These are phyloP conservation scores for Rossbeevera mucosa DNA, from an alignment of 768 basidiomycete species.

Conservation along the genomic window DNA sequence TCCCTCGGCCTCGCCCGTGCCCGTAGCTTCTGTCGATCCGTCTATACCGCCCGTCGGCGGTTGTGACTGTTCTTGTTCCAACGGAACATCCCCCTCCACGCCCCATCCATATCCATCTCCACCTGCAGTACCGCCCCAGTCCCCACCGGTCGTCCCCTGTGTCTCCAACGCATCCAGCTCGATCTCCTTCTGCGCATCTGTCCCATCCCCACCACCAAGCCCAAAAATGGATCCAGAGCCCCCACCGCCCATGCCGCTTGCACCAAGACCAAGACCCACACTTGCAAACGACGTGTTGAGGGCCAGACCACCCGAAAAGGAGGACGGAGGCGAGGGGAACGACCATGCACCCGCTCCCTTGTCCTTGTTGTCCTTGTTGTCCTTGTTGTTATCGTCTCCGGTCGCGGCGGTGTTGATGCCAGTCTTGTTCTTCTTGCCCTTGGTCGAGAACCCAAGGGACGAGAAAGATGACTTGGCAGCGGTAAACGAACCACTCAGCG, in stretches of 20 bases:
- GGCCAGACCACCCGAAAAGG: background rate
- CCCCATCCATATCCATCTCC: too few species aligned
- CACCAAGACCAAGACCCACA: too few species aligned
- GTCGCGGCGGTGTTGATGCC: too few species aligned
- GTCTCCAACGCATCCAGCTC: background rate
- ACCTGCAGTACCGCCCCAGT: too few species aligned
- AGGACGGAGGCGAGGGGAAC: background rate
- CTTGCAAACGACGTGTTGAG: background rate
- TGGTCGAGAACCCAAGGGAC: conserved; percentile 1
- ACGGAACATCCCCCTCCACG: too few species aligned
- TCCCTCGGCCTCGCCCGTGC: too few species aligned
- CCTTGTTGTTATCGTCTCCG: background rate
- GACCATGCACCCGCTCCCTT: background rate
- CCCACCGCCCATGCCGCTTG: background rate
- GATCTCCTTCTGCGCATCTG: background rate
- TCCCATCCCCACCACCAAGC: background rate
- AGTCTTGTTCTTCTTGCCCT: background rate
- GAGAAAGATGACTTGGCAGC: background rate
- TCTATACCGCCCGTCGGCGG: background rate
- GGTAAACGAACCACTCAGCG: background rate
- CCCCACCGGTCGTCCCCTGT: background rate
- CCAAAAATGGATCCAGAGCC: conserved; percentile 1
- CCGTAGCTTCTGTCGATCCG: background rate
- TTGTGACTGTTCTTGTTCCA: background rate
- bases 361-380: too few species aligned